A percentile compares a stretch with the other conserved stretches of the same genome.
phyloP scores from a whole-genome alignment of 1,139 yeast species.

The Entelexis sorbosivorans region DNA sequence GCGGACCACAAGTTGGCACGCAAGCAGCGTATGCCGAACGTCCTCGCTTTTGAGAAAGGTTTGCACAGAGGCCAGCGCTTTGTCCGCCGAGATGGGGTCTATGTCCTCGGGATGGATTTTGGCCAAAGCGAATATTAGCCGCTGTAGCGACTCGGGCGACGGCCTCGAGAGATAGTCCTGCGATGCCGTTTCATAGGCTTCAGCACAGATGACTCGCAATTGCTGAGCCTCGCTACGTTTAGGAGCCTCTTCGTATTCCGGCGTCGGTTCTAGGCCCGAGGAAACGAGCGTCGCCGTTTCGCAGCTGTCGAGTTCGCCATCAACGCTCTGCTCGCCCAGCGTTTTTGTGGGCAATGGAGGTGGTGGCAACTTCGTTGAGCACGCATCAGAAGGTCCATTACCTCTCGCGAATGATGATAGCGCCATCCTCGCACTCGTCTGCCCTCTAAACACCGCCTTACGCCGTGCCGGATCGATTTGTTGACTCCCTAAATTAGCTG shows the following conservation, averaged over 20 bases:
- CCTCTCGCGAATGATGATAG: not conserved
- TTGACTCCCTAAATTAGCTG: not conserved
- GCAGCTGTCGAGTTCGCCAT: not conserved
- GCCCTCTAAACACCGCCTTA: too few species aligned
- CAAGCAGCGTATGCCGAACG: not conserved
- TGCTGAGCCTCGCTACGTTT: not conserved
- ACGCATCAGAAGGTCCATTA: too few species aligned
- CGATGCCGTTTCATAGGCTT: not conserved
- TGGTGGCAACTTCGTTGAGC: too few species aligned
- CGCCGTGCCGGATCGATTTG: not conserved
- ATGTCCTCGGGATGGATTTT: not conserved
- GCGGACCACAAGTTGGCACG: constrained; percentile 7
- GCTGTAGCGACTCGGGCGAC: not conserved
- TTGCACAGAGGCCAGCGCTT: not conserved
- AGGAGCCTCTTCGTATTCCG: not conserved
- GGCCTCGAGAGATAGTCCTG: not conserved
- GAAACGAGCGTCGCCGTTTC: not conserved
- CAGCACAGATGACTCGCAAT: not conserved
- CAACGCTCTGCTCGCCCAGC: not conserved
- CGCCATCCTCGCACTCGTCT: not conserved
- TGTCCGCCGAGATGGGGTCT: not conserved
- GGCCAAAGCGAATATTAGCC: not conserved
- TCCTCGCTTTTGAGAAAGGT: not conserved
- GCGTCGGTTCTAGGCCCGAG: not conserved
- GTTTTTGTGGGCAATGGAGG: too few species aligned